Evolutionary conservation across 2,329 filamentous ascomycete species (phyloP), one percentile per base, ranked within the genome.

Genomic region (Alternaria sp.): DNA sequence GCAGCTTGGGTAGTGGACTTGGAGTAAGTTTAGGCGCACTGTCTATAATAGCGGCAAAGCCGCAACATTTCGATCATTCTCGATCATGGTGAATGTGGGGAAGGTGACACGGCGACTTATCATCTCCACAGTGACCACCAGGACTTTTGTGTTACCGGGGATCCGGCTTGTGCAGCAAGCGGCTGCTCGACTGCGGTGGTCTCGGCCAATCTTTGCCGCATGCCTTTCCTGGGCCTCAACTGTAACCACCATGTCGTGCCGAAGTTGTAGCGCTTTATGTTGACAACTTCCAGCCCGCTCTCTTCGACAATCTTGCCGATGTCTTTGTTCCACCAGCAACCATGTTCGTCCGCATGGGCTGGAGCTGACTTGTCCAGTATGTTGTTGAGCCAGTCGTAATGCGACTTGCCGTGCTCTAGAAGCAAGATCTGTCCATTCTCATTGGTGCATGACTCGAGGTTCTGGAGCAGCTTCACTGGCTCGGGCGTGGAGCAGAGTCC

Each of bases 281-380:
- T 69, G 11, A 84, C 81, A 4, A 85, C 77, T 62, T 85, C 82
- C 49, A 85, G 68, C 15, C 83, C 83, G 57, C 79, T 83, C n/a
- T 82, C 77, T 52, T 81, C 74, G 10, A 85, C 82, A 58, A 85
- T 81, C 59, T 75, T 77, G 8, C 81, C 83, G 66, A 85, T 84
- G 57, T 85, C 84, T 65, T 83, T 83, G 67, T 85, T 85, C 81
- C 81, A 85, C 83, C 83, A 85, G 67, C 84, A 85, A 17, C 84
- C 84, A 64, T 84, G 82, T 49, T 81, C 77, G 53, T 84, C 80
- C 2, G 84, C 84, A 67, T 85, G 84, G 61, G 78, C 80, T 43
- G 81, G 75, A 17, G 84, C 84, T 10, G 80, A 74, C 57, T 79
- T 79, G 67, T 85, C 83, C 55, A 85, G 71, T 36, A 84, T 69